Conservation (phyloP, 2,329 filamentous ascomycete genomes). For the Penicillium sp. region DNA sequence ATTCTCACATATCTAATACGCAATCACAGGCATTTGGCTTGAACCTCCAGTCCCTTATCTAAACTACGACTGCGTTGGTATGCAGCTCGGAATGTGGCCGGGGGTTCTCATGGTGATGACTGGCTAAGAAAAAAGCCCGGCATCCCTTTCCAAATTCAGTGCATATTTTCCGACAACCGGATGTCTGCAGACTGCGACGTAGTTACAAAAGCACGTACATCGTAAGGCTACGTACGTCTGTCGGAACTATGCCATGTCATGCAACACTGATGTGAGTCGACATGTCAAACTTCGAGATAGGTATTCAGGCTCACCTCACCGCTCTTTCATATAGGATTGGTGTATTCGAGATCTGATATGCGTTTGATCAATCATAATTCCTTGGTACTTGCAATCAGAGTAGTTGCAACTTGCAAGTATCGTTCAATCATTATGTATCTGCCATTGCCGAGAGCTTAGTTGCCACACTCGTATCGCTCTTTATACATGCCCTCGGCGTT, state of each 20-base stretch:
- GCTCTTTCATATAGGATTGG: background rate
- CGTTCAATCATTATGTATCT: conserved; percentile 7
- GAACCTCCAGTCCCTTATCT: background rate
- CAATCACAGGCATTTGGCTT: background rate
- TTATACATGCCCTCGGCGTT: conserved; percentile 61
- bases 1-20: background rate
- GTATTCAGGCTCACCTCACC: background rate
- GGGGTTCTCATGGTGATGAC: conserved; percentile 22
- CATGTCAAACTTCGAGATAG: background rate
- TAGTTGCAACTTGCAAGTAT: background rate
- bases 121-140: conserved; percentile 14
- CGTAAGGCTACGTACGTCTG: conserved; percentile 3
- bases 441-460: conserved; percentile 37
- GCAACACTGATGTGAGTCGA: background rate
- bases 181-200: background rate
- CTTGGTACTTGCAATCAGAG: background rate
- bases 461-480: conserved; percentile 53
- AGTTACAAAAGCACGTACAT: background rate
- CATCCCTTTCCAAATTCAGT: conserved; percentile 8
- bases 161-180: conserved; percentile 2
- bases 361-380: background rate
- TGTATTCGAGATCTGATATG: background rate
- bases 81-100: conserved; percentile 20
- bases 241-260: conserved; percentile 2
- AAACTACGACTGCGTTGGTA: conserved; percentile 16